Evolutionary conservation across 208 protist genomes (phyloP).

Genomic region (Crithidia expoeki): DNA sequence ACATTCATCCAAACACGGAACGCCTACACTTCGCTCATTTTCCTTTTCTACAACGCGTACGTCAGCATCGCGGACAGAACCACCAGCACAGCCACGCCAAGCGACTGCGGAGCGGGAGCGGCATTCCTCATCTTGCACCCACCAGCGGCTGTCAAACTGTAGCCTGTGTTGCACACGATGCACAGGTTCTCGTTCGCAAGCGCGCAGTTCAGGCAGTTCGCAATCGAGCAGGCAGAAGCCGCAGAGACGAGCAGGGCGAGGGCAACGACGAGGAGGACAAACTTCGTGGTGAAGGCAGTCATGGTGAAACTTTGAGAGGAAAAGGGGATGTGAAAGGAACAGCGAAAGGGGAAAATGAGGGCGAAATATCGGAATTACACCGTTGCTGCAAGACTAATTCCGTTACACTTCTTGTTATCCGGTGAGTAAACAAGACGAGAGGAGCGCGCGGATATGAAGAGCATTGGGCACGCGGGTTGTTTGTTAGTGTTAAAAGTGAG

Average conservation of each 20-base stretch:
- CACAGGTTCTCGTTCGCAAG: constrained; percentile 16
- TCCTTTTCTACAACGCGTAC: constrained; percentile 28
- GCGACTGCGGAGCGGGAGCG: constrained; percentile 6
- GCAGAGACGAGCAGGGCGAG: constrained; percentile 12
- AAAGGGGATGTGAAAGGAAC: not conserved
- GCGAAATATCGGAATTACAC: too few species aligned
- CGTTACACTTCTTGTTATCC: too few species aligned
- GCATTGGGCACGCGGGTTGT: too few species aligned
- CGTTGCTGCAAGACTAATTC: too few species aligned
- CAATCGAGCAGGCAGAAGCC: constrained; percentile 1
- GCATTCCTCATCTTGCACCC: constrained; percentile 9
- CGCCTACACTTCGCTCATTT: too few species aligned
- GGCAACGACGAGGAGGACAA: constrained; percentile 16
- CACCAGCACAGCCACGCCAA: constrained; percentile 11
- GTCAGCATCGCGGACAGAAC: constrained; percentile 11
- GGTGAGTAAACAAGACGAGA: too few species aligned
- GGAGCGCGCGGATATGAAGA: too few species aligned
- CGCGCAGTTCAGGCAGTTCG: constrained; percentile 16
- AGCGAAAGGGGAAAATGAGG: not conserved
- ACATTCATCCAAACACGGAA: too few species aligned
- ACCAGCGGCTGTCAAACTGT: constrained; percentile 10
- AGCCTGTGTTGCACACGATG: constrained; percentile 20
- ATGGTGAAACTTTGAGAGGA: not conserved
- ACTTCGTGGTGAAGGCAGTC: constrained; percentile 11
- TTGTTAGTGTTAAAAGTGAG: too few species aligned